Percentiles rank a stretch among this genome's conserved stretches.
These are phyloP conservation scores for Toxoplasma gondii DNA, from an alignment of 169 alveolate genomes.

Conservation along the genomic window DNA sequence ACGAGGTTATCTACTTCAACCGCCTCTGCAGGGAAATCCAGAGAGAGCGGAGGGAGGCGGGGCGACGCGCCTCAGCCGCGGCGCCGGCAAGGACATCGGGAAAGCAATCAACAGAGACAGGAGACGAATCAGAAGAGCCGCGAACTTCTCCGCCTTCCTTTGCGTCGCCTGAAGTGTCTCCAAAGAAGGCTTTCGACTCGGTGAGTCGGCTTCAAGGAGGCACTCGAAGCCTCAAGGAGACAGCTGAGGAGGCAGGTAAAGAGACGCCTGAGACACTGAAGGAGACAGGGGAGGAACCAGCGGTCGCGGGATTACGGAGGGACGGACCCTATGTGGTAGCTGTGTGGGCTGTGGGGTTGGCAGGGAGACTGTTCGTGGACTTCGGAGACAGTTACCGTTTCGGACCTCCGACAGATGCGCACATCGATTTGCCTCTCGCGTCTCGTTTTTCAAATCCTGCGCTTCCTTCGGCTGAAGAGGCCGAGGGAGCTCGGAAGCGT, in stretches of 20 bases:
- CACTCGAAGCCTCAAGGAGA: background rate
- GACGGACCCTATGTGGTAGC: constrained; percentile 59
- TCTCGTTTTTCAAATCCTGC: constrained; percentile 34
- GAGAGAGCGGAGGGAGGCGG: background rate
- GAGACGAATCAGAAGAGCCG: constrained; percentile 26
- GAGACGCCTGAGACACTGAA: background rate
- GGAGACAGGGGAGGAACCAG: background rate
- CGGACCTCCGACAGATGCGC: background rate
- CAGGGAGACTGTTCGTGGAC: constrained; percentile 64
- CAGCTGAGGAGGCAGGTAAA: background rate
- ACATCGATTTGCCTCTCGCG: constrained; percentile 52
- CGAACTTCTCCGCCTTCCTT: background rate
- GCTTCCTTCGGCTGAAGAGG: constrained; percentile 8
- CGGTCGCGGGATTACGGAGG: background rate
- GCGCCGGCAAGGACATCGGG: background rate
- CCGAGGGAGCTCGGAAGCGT: background rate
- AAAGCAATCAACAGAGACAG: background rate
- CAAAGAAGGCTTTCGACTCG: background rate
- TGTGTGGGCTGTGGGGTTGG: constrained; percentile 61
- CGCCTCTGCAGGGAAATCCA: constrained; percentile 32
- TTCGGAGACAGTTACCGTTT: constrained; percentile 28
- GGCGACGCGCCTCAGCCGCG: background rate
- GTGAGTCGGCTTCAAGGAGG: too few species aligned
- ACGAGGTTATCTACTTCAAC: constrained; percentile 34
- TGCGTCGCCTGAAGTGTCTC: background rate